Base-by-base conservation (phyloP, 2,329 filamentous ascomycete species). In the Nothomitra cinnamomea region DNA sequence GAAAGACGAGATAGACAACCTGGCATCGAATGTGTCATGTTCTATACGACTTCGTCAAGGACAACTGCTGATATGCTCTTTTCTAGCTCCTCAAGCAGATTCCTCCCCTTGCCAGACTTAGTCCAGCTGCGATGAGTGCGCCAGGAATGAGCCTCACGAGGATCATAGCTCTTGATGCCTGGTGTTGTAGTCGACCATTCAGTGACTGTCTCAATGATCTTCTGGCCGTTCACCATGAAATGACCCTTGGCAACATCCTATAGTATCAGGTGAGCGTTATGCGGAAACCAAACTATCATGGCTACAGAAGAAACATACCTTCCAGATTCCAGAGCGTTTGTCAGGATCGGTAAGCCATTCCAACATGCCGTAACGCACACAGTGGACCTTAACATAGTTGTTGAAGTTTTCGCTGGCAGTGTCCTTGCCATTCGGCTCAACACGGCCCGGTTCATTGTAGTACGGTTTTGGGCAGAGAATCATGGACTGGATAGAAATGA, bases 401-500 rank as follows among this genome's bases (percentile, higher is more conserved):
- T 49, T 49, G n/a, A 49, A 49, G 45, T 32, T 49, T 32, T 49
- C 45, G n/a, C 45, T 49, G 8, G 45, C 45, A 35, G 13, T 49
- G 19, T 49, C 45, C 32, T 22, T 49, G 2, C 45, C 45, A 10
- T 8, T 49, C 10, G 45, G 45, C 19, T 49, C 45, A 24, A 49
- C 50, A 4, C 50, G 50, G 22, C 50, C 50, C 6, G 50, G 50
- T 32, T 52, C 50, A 19, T 52, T 52, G 36, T 43, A 52, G 22
- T 43, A 52, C 6, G 50, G 50, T 15, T 52, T 43, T 8, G 36
- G 21, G 50, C 50, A 52, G 3, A 52, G 41, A 32, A 53, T 49
- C 52, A 53, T 53, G 41, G 52, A 45, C 43, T 53, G 52, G 19
- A 53, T 53, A 17, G 52, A 53, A 19, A 53, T 45, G 13, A 53